phyloP scores from a whole-genome alignment of 345 rosid species.

The Moricandia arvensis region DNA sequence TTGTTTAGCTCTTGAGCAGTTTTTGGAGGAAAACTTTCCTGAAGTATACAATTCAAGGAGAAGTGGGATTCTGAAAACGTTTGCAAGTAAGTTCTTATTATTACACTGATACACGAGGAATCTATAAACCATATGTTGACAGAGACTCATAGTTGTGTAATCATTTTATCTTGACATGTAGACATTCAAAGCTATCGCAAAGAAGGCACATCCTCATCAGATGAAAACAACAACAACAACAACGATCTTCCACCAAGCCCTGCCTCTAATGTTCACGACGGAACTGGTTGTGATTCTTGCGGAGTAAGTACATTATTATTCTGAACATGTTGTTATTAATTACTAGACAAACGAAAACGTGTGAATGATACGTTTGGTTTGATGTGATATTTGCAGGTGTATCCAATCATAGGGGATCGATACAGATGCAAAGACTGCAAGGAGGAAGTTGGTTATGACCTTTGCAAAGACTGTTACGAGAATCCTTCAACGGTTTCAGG shows the following conservation, averaged over 20 bases:
- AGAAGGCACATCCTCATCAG: constrained; percentile 10
- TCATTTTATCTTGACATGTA: constrained; percentile 11
- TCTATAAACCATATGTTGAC: background rate
- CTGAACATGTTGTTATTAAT: background rate
- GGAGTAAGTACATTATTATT: constrained; percentile 38
- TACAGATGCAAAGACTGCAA: constrained; percentile 66
- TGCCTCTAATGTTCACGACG: too few species aligned
- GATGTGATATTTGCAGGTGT: constrained; percentile 44
- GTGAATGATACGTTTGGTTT: background rate
- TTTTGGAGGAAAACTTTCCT: constrained; percentile 55
- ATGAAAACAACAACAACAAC: too few species aligned
- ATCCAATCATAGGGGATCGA: constrained; percentile 70
- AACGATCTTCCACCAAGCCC: too few species aligned
- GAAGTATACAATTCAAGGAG: constrained; percentile 55
- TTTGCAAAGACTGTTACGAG: constrained; percentile 74
- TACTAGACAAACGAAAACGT: too few species aligned
- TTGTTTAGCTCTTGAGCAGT: constrained; percentile 60
- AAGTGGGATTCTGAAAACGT: constrained; percentile 38
- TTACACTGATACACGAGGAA: background rate
- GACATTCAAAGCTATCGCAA: constrained; percentile 37
- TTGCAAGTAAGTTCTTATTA: constrained; percentile 26
- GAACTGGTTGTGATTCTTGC: constrained; percentile 73
- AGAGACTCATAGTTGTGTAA: background rate
- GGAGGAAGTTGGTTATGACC: constrained; percentile 69
- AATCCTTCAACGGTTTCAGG: constrained; percentile 60